Base-by-base conservation (phyloP, 441 rosid species). In the Hura crepitans region DNA sequence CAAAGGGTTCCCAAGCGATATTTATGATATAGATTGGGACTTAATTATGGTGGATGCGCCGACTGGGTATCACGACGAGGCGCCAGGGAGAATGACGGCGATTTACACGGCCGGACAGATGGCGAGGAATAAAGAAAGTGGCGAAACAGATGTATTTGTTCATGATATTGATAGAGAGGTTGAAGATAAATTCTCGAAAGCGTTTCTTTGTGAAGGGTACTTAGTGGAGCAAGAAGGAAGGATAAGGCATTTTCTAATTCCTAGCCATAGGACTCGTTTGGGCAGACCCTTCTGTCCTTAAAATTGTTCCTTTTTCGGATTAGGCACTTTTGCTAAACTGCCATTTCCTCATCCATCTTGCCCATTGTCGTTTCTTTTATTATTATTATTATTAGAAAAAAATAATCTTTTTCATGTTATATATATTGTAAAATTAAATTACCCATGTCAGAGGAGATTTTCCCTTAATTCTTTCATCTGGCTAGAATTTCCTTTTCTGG, bases 1-100 rank as follows among this genome's bases (percentile, higher is more conserved):
- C 27, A 88, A 88, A 70, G 89, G 93, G 13, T 81, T 93, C 43
- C 96, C 96, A 0, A 71, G 64, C 15, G 88, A 87, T 30, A 84
- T 93, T 23, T 91, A 89, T 54, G 90, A 88, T 56, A 79, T 72
- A 18, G 79, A 77, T 50, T 93, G 98, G 96, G 96, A 93, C 68
- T 65, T 93, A 68, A 93, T 93, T 15, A 93, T 93, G 98, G 97
- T 91, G 2, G 96, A 93, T 28, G 97, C 98, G 2, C 98, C 95
- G 0, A 93, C 95, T 0, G 98, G 98, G 23, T 93, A 93, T 77
- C 85, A 86, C 5, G 88, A 88, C 15, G 92, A 91, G 72, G 96
- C 98, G 1, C 98, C 97, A 0, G 98, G 98, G 79, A 83, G 98
- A 71, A 93, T 93, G 98, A 87, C 84, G 0, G 87, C 96, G 0